A percentile compares a stretch with the other conserved stretches of the same genome.
Conservation (phyloP, 192 early-diverging fungal species). For the Linderina pennispora region DNA sequence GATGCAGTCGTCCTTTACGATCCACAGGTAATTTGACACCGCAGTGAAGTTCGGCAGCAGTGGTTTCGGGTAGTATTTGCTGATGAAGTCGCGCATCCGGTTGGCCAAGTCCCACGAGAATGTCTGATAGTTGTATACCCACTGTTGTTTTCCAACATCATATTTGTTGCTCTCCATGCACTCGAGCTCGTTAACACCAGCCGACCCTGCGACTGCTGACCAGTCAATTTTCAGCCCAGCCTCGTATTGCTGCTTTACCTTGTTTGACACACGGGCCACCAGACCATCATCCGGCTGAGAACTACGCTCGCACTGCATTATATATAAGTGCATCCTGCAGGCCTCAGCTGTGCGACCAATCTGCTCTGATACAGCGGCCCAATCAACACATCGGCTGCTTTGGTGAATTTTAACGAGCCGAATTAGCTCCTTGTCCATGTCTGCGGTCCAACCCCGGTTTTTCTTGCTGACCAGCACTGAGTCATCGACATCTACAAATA, state of each 20-base stretch:
- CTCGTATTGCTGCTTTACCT: neutral
- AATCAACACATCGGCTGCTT: neutral
- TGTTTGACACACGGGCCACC: neutral
- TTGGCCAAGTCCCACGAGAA: constrained; percentile 5
- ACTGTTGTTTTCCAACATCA: neutral
- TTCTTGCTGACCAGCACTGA: no score
- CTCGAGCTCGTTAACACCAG: neutral
- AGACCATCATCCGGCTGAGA: neutral
- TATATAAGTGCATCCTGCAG: no score
- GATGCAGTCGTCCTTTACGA: constrained; percentile 4
- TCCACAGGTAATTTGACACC: constrained; percentile 22
- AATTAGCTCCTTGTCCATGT: neutral
- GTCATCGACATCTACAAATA: no score
- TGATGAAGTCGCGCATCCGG: constrained; percentile 9
- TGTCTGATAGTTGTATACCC: constrained; percentile 4
- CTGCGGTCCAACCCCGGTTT: neutral
- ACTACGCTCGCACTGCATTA: no score
- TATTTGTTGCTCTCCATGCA: constrained; percentile 7
- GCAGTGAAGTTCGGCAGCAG: constrained; percentile 3
- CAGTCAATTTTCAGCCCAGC: constrained; percentile 1
- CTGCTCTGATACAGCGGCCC: neutral
- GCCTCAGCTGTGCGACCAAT: neutral
- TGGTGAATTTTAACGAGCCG: neutral
- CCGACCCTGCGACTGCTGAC: neutral
- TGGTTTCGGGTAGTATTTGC: constrained; percentile 5